Evolutionary conservation across 23 red algal species (phyloP), one percentile per base, ranked within the genome.

Genomic region (Gracilaria domingensis): DNA sequence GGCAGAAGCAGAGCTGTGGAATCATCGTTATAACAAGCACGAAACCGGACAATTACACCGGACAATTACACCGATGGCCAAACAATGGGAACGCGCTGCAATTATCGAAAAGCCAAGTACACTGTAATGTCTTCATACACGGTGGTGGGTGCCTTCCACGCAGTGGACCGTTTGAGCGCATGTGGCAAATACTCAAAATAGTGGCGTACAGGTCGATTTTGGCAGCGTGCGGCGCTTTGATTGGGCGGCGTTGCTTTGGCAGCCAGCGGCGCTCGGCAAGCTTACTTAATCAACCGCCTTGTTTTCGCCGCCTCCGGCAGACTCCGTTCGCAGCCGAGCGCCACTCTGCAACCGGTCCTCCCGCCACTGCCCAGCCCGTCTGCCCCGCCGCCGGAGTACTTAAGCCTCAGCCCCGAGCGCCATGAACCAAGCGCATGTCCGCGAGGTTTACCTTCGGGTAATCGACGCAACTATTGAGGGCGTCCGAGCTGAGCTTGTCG

Each of bases 401-500:
- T 77, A 77, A 77, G 72, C 72, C 12, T 28, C 72, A 48, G 79
- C 79, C 82, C 82, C 82, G 53, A 57, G 36, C 66, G 64, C 21
- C 59, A 90, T 90, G 87, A 90, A 92, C 44, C 89, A 92, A 65
- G 58, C 59, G 6, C n/a, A 83, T 7, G 83, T 88, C 13, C 66
- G 59, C 55, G 92, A 94, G 23, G 77, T 82, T 1, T 94, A 94
- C 54, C 75, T 94, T 20, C 65, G 72, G 9, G 74, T 94, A 26
- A 94, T 94, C 42, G 84, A 94, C 59, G 74, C 81, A n/a, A 94
- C 92, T 25, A 94, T 94, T 38, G 92, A 86, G 39, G 84, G 83
- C 74, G 82, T 81, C 21, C 92, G 92, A 28, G 92, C 83, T 9
- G 92, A 94, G 70, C 55, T 80, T 36, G 69, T 36, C 38, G 92